These are phyloP conservation scores for Metarhizium robertsii DNA, from an alignment of 2,329 filamentous ascomycete genomes.

Conservation along the genomic window DNA sequence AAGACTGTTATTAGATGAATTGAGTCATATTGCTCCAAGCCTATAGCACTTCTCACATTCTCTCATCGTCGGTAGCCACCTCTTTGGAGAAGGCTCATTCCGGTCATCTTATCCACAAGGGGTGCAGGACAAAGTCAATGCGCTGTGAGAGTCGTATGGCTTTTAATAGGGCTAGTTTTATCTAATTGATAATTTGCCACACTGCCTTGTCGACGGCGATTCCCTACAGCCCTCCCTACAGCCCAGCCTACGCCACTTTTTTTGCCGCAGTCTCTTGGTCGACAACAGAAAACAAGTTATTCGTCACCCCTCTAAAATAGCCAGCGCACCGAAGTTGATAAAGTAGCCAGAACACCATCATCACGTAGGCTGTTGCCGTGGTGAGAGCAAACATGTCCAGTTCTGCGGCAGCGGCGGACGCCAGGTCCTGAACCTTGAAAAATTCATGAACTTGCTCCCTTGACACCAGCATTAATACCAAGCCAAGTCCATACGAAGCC, in stretches of 20 bases:
- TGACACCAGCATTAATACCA: neutral
- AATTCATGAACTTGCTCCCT: neutral
- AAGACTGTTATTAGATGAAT: too few species aligned
- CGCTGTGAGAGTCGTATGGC: too few species aligned
- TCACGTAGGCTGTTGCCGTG: neutral
- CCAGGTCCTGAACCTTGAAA: neutral
- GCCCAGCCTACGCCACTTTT: neutral
- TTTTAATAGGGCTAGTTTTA: too few species aligned
- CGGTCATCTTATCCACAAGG: too few species aligned
- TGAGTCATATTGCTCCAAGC: too few species aligned
- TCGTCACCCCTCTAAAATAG: neutral
- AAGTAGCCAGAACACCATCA: neutral
- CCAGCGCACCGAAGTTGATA: neutral
- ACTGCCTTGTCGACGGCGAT: too few species aligned
- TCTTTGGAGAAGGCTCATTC: too few species aligned
- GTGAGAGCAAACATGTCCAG: neutral
- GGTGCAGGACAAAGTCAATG: too few species aligned
- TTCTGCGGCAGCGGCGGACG: neutral
- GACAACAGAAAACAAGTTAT: neutral
- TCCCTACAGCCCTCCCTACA: too few species aligned
- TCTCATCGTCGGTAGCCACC: too few species aligned
- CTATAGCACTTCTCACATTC: too few species aligned
- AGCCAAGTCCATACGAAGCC: neutral
- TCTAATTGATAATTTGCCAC: too few species aligned
- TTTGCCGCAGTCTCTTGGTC: neutral